Percentiles rank a stretch among this genome's conserved stretches.
phyloP scores from a whole-genome alignment of 1,284 basidiomycete species.

The Meripilus lineatus region DNA sequence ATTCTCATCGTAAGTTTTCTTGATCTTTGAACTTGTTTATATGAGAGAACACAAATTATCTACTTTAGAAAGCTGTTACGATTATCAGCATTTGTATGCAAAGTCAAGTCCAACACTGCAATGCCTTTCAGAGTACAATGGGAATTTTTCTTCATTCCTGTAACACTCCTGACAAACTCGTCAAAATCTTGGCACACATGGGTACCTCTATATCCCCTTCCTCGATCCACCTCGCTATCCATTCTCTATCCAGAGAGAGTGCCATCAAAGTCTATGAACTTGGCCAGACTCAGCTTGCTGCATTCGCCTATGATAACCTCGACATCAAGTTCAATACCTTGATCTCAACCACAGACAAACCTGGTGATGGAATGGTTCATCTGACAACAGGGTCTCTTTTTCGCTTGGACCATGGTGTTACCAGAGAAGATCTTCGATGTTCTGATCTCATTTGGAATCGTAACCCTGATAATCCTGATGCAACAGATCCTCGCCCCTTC shows the following conservation, averaged over 20 bases:
- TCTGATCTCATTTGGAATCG: conserved; percentile 27
- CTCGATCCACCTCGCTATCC: conserved; percentile 5
- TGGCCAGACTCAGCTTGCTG: conserved; percentile 17
- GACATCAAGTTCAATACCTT: conserved; percentile 22
- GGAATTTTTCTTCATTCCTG: not conserved
- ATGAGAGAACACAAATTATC: no score
- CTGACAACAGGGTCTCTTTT: conserved; percentile 25
- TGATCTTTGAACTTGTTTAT: no score
- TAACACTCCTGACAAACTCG: not conserved
- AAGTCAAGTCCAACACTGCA: not conserved
- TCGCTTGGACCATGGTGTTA: conserved; percentile 21
- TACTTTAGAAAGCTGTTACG: no score
- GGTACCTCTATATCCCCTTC: not conserved
- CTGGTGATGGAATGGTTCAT: conserved; percentile 17
- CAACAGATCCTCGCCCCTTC: not conserved
- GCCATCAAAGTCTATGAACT: conserved; percentile 12
- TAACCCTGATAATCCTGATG: conserved; percentile 2
- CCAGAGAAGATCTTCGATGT: conserved; percentile 23
- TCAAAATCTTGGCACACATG: not conserved
- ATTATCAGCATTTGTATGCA: not conserved
- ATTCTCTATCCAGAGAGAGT: conserved; percentile 18
- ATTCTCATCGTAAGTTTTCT: no score
- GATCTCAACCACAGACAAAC: conserved; percentile 21
- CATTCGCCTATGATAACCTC: conserved; percentile 29
- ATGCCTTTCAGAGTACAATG: not conserved